Evolutionary conservation across 163 green algal genomes (phyloP), one percentile per base, ranked within the genome.

Genomic region (Coccomyxa subellipsoidea): DNA sequence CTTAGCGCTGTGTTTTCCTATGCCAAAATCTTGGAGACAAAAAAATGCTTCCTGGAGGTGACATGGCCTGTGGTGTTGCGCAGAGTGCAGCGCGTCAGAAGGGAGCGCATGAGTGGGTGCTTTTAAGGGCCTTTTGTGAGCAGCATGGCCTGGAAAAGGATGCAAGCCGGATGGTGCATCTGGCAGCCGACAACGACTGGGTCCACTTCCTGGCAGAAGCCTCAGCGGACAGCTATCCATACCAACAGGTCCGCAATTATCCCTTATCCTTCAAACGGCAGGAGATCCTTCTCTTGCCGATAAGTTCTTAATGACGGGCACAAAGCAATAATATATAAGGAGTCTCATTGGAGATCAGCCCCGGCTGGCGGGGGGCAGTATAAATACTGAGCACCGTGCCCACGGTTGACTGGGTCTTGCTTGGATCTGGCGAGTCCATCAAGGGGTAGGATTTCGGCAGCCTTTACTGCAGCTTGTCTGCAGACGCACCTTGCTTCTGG

Each of bases 101-200:
- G 8, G 66, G 29, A 73, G 66, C 66, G 4, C 66, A 23, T 8
- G 29, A 73, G 21, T 73, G 66, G 66, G n/a, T 34, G 66, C 66
- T 73, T 18, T 23, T 73, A 7, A 32, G 27, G 66, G 66, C 66
- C 8, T 73, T 73, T 23, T 73, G 66, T 34, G 18, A 32, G 27
- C 66, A 73, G 66, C 66, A 73, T 73, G 66, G 66, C 66, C 66
- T 73, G 66, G 29, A 32, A 8, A 32, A 35, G 66, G 66, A 73
- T 34, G 27, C 29, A 4, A 73, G 66, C 66, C 21, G 66, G 66
- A 32, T 73, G 29, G 66, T 73, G 18, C 66, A 73, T 1, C 66
- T 73, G 29, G 66, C 66, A 73, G 66, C 66, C 2, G 8, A 34
- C 66, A 73, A 73, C 32, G 66, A 73, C 66, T 73, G 66, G 66